phyloP scores from a whole-genome alignment of 176 grass and related monocot genomes.

The Stipa capillata region DNA sequence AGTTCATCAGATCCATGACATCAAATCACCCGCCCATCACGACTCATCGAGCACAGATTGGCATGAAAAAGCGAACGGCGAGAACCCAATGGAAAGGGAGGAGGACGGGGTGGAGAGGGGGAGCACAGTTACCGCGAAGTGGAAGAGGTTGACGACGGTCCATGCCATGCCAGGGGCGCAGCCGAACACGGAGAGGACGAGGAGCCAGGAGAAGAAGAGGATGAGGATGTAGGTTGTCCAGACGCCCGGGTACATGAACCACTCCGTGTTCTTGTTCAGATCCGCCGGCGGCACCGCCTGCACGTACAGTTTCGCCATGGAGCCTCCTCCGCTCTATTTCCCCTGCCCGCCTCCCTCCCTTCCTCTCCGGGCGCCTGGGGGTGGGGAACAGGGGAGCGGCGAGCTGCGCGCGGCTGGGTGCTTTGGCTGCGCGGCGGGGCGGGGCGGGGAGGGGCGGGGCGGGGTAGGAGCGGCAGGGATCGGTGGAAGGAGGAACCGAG shows the following conservation, averaged over 20 bases:
- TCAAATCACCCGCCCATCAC: background rate
- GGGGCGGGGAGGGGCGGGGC: too few relatives aligned
- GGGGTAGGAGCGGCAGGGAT: conserved; percentile 12
- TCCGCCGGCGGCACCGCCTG: conserved; percentile 57
- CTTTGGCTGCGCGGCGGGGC: background rate
- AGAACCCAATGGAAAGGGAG: too few relatives aligned
- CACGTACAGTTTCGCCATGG: conserved; percentile 71
- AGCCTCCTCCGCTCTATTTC: too few relatives aligned
- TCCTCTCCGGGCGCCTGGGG: background rate
- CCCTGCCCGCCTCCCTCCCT: too few relatives aligned
- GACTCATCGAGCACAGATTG: background rate
- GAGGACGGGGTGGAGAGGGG: background rate
- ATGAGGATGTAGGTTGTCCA: conserved; percentile 93
- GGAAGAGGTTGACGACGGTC: conserved; percentile 56
- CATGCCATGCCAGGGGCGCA: conserved; percentile 45
- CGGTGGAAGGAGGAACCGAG: background rate
- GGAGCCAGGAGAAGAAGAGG: conserved; percentile 87
- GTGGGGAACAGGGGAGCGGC: background rate
- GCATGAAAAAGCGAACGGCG: background rate
- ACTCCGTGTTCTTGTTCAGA: too few relatives aligned
- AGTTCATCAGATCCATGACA: conserved; percentile 22
- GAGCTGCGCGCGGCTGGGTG: background rate
- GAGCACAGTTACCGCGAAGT: conserved; percentile 55
- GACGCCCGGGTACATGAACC: too few relatives aligned
- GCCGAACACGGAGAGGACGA: conserved; percentile 60